phyloP scores from a whole-genome alignment of 805 yeast genomes.

The Ogataea populi-albae region DNA sequence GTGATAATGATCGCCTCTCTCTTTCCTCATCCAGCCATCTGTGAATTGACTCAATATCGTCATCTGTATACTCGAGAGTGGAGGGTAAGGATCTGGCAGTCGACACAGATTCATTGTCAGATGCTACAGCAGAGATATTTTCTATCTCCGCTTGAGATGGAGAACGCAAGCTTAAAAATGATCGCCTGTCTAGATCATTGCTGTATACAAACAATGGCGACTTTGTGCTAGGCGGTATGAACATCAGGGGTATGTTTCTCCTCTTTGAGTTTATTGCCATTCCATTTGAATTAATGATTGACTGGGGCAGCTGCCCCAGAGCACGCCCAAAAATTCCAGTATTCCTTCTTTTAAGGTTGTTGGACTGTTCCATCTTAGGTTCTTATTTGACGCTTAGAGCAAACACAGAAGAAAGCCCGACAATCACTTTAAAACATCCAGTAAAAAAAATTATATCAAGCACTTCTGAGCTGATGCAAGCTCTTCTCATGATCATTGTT shows the following conservation, averaged over 20 bases:
- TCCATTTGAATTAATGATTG: slow-evolving; percentile 25
- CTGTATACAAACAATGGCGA: slow-evolving; percentile 36
- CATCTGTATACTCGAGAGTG: slow-evolving; percentile 33
- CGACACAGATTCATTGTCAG: slow-evolving; percentile 31
- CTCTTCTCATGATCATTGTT: too few species aligned
- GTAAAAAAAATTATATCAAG: too few species aligned
- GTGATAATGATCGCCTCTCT: slow-evolving; percentile 29
- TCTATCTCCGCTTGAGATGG: slow-evolving; percentile 30
- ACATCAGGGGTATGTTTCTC: slow-evolving; percentile 34
- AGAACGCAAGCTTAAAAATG: slow-evolving; percentile 34
- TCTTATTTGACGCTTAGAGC: too few species aligned
- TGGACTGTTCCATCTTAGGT: slow-evolving; percentile 16
- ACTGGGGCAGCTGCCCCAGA: slow-evolving; percentile 24
- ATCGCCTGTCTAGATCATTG: slow-evolving; percentile 32
- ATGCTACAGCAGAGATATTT: slow-evolving; percentile 18
- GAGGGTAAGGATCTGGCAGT: slow-evolving; percentile 37
- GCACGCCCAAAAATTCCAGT: slow-evolving; percentile 26
- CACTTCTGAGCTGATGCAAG: too few species aligned
- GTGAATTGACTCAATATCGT: slow-evolving; percentile 31
- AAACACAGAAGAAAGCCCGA: too few species aligned
- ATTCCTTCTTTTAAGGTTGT: slow-evolving; percentile 20
- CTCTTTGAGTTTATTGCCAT: slow-evolving; percentile 34
- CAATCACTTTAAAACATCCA: too few species aligned
- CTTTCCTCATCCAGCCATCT: slow-evolving; percentile 38
- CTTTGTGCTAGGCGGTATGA: slow-evolving; percentile 37